Evolutionary conservation across 2,329 filamentous ascomycete genomes (phyloP).

Genomic region (Pseudohalonectria lignicola): DNA sequence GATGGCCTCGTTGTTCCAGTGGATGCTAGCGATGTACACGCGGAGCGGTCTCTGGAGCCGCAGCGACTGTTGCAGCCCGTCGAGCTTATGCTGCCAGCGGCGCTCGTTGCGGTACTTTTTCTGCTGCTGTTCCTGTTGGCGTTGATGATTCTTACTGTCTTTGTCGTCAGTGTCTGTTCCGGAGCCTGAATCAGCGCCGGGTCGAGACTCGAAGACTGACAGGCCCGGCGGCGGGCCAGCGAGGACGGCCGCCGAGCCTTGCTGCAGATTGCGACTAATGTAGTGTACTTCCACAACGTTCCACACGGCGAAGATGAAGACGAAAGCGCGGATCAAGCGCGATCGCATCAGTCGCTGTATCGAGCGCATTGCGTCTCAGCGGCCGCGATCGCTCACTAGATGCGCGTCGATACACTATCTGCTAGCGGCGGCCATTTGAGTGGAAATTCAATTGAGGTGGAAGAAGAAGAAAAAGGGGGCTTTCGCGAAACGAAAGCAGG

Average conservation of each 20-base stretch:
- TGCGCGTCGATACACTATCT: too few relatives aligned
- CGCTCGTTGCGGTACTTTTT: neutral
- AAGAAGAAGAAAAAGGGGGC: too few relatives aligned
- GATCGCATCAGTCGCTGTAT: neutral
- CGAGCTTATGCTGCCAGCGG: neutral
- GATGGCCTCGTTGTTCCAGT: slow-evolving; percentile 54
- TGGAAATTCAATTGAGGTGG: too few relatives aligned
- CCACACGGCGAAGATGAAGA: slow-evolving; percentile 1
- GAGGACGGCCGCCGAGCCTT: neutral
- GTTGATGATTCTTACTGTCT: too few relatives aligned
- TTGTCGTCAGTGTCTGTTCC: neutral
- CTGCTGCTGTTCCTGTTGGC: neutral
- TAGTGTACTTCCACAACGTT: slow-evolving; percentile 2
- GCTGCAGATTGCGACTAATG: slow-evolving; percentile 1
- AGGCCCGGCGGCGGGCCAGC: neutral
- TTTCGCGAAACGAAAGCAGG: too few relatives aligned
- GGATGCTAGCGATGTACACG: slow-evolving; percentile 56
- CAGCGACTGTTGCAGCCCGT: neutral
- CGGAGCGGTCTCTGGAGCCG: slow-evolving; percentile 1
- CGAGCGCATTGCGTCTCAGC: slow-evolving; percentile 1
- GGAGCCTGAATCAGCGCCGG: neutral
- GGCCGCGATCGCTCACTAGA: neutral
- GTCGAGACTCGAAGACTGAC: neutral
- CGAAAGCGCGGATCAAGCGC: neutral
- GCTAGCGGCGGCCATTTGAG: too few relatives aligned